Percentiles rank a stretch among this genome's conserved stretches.
These are phyloP conservation scores for Aureobasidium sp. DNA, from an alignment of 2,329 filamentous ascomycete species.

Conservation along the genomic window DNA sequence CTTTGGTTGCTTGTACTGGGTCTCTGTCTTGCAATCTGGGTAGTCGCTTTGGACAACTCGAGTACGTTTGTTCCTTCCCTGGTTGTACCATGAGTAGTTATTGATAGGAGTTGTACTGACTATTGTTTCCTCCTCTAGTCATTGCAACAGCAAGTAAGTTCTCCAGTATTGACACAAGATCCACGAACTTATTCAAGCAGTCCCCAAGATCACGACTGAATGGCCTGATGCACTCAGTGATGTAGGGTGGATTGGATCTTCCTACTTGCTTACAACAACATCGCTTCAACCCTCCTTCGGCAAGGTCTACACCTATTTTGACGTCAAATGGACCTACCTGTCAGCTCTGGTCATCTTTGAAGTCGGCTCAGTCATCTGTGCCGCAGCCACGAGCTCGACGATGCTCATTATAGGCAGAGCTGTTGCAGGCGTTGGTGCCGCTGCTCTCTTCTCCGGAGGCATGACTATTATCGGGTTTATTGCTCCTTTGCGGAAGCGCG, in stretches of 20 bases:
- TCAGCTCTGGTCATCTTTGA: conserved; percentile 38
- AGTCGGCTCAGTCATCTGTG: conserved; percentile 49
- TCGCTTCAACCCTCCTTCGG: conserved; percentile 38
- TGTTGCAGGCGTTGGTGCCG: conserved; percentile 45
- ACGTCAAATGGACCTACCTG: conserved; percentile 45
- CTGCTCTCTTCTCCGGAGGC: conserved; percentile 35
- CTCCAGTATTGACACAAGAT: not conserved
- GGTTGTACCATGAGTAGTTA: no score
- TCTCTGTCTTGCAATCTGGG: conserved; percentile 13
- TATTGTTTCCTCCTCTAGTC: conserved; percentile 12
- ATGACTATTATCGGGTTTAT: conserved; percentile 42
- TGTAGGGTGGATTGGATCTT: conserved; percentile 31
- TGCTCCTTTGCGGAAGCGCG: conserved; percentile 33
- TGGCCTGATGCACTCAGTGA: conserved; percentile 31
- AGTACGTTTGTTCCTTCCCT: conserved; percentile 12
- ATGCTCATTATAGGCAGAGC: conserved; percentile 50
- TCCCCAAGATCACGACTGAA: conserved; percentile 32
- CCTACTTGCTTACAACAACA: conserved; percentile 38
- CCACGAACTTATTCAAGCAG: not conserved
- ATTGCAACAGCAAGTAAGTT: conserved; percentile 26
- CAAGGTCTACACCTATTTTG: conserved; percentile 53
- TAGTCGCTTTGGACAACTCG: conserved; percentile 28
- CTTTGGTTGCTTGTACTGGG: conserved; percentile 22
- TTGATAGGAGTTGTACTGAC: not conserved
- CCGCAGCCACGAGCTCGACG: conserved; percentile 35